Evolutionary conservation across 2,329 filamentous ascomycete species (phyloP), one percentile per base, ranked within the genome.

Genomic region (Colletotrichum sp.): DNA sequence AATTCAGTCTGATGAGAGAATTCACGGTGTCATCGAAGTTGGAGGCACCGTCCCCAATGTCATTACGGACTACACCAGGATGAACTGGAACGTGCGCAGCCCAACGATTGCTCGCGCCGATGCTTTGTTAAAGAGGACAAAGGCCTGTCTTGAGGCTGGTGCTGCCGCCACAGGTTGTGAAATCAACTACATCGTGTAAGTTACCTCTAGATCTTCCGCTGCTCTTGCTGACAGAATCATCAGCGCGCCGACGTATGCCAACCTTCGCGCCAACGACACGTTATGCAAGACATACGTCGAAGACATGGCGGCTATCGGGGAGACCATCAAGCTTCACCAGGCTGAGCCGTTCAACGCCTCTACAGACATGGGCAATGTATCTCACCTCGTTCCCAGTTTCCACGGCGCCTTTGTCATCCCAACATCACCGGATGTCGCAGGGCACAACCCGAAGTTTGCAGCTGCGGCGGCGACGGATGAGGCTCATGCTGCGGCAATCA

Each of bases 311-410:
- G 71, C 76, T 0, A 79, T 85, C 3, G 85, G 82, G 13, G 82
- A 83, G 48, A 84, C 83, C 12, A 80, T 87, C 18, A 74, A 85
- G n/a, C 63, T 79, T 18, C 76, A 77, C 21, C 81, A 84, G 38
- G 82, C 86, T 0, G 84, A 85, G 65, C 80, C 85, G 2, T 79
- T 87, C 72, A 79, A 79, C 14, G 82, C 81, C 16, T 88, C 87
- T 1, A 89, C 88, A 0, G 87, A 89, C 79, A 88, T 89, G 87
- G 88, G 88, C 28, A 90, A 90, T 69, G 87, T 90, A 12, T 86
- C 85, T 13, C 87, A 89, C 65, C 75, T 84, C 2, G 81, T 87
- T 3, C 88, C 88, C 2, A 85, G 84, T 5, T 86, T 90, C 65
- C 88, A 90, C 76, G 86, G 86, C 5, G 86, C 84, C 36, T 89